phyloP scores from a whole-genome alignment of 2,329 filamentous ascomycete genomes.

The Tolypocladium endophyticum region DNA sequence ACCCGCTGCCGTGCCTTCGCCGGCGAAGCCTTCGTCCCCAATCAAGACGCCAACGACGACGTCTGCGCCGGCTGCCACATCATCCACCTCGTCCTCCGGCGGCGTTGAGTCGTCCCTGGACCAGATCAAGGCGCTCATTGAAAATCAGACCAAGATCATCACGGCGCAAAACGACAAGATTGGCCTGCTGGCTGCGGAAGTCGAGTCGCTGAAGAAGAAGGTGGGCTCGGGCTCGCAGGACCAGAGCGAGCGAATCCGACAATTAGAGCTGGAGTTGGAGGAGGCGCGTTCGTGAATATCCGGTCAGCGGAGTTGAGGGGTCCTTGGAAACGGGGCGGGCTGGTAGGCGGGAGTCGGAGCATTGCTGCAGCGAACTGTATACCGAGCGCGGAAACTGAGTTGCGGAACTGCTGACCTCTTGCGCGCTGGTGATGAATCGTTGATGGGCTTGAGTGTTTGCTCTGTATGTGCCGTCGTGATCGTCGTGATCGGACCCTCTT shows the following conservation, averaged over 20 bases:
- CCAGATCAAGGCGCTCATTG: slow-evolving; percentile 68
- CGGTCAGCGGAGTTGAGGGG: background rate
- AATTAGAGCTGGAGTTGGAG: slow-evolving; percentile 58
- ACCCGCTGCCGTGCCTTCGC: slow-evolving; percentile 8
- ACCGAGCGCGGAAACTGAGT: background rate
- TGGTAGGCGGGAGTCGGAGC: background rate
- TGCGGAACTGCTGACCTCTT: background rate
- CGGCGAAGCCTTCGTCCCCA: slow-evolving; percentile 21
- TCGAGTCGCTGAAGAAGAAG: slow-evolving; percentile 72
- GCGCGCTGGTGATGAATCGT: background rate
- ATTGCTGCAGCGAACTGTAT: background rate
- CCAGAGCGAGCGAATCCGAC: slow-evolving; percentile 57
- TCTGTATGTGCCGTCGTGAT: background rate
- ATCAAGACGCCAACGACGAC: slow-evolving; percentile 15
- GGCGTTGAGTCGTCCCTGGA: slow-evolving; percentile 54
- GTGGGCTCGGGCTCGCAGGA: slow-evolving; percentile 46
- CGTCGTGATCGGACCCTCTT: background rate
- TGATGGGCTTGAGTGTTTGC: background rate
- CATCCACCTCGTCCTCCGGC: slow-evolving; percentile 17
- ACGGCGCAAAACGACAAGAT: slow-evolving; percentile 70
- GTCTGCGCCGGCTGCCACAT: slow-evolving; percentile 17
- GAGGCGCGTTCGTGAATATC: slow-evolving; percentile 42
- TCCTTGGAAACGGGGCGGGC: background rate
- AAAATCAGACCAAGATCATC: slow-evolving; percentile 69
- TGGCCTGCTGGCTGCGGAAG: slow-evolving; percentile 55